Percentiles rank a stretch among this genome's conserved stretches.
These are phyloP conservation scores for Penicillium cinerascens DNA, from an alignment of 495 filamentous ascomycete species.

Conservation along the genomic window DNA sequence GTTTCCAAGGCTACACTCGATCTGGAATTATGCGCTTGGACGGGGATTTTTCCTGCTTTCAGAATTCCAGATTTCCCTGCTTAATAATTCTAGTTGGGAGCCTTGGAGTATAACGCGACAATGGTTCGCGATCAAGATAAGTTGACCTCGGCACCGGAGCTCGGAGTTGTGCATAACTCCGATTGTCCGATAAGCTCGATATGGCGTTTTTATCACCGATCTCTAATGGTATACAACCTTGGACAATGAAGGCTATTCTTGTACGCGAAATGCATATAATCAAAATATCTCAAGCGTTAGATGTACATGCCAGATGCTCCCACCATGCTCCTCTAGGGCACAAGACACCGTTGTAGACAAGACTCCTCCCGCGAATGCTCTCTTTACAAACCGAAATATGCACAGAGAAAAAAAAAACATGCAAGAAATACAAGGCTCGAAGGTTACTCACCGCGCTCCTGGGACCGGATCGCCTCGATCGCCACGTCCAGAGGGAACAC, in stretches of 20 bases:
- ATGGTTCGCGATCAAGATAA: not conserved
- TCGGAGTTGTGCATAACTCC: not conserved
- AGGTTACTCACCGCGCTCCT: conserved; percentile 1
- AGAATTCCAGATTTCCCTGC: not conserved
- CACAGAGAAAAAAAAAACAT: conserved; percentile 22
- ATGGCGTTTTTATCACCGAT: no score
- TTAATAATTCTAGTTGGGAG: not conserved
- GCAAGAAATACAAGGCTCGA: conserved; percentile 4
- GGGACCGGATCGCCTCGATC: conserved; percentile 60
- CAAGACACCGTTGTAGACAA: conserved; percentile 13
- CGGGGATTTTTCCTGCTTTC: not conserved
- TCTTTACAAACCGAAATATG: conserved; percentile 29
- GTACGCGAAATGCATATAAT: not conserved
- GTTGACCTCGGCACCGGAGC: not conserved
- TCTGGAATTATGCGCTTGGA: not conserved
- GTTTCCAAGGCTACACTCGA: not conserved
- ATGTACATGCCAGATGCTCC: conserved; percentile 32
- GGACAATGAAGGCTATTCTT: not conserved
- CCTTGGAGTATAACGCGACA: no score
- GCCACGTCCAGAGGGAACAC: conserved; percentile 70
- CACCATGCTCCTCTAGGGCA: conserved; percentile 25
- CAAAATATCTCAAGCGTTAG: conserved; percentile 9
- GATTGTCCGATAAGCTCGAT: no score
- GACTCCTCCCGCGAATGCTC: conserved; percentile 22
- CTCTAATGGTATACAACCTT: no score